These are phyloP conservation scores for Talaromyces sp. DNA, from an alignment of 2,329 filamentous ascomycete genomes.

Conservation along the genomic window DNA sequence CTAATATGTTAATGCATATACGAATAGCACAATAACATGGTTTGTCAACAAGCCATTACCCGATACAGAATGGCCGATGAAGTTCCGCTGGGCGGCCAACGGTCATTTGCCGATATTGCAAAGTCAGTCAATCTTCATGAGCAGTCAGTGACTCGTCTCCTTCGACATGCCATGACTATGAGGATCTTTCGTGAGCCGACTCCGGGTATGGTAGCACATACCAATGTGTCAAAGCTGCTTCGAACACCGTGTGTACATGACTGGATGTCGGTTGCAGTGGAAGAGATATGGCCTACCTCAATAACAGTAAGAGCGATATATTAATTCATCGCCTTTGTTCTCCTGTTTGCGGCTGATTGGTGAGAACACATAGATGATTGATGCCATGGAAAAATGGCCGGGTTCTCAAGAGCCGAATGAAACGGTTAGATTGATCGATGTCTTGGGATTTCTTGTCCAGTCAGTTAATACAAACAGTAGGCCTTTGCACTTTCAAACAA, in stretches of 20 bases:
- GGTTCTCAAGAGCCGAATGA: background rate
- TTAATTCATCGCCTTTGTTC: too few species aligned
- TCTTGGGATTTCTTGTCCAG: background rate
- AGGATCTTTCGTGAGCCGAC: background rate
- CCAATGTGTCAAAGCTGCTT: background rate
- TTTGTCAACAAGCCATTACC: background rate
- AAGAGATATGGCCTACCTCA: background rate
- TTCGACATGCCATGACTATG: constrained; percentile 1
- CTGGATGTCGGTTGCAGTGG: background rate
- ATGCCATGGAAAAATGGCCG: background rate
- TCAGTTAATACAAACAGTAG: background rate
- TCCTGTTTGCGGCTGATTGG: background rate
- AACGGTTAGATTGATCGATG: background rate
- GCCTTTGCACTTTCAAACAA: background rate
- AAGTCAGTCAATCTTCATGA: background rate
- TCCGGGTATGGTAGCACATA: background rate
- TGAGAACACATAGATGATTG: background rate
- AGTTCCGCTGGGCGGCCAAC: background rate
- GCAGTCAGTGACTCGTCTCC: background rate
- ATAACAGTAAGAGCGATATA: background rate
- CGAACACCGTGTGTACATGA: background rate
- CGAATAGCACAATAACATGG: background rate
- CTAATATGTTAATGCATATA: background rate
- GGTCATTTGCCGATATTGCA: background rate
- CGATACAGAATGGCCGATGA: background rate